Evolutionary conservation across 208 protist genomes (phyloP).

Genomic region (Leishmania amazonensis): DNA sequence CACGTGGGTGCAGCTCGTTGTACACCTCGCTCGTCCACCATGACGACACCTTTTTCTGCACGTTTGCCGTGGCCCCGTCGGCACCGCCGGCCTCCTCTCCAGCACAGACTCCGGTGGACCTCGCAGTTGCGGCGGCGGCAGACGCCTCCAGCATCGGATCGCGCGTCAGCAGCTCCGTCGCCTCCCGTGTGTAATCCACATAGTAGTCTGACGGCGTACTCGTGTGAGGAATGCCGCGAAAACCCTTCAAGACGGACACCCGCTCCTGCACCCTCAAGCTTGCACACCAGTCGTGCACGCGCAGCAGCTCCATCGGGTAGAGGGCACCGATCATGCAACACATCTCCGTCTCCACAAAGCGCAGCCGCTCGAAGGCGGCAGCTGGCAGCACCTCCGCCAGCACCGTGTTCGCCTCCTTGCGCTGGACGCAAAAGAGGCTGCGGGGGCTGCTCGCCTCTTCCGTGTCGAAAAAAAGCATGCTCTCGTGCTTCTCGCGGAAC

Average conservation of each 20-base stretch:
- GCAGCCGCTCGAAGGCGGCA: conserved; percentile 82
- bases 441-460: conserved; percentile 52
- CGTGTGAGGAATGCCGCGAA: conserved; percentile 76
- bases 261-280: conserved; percentile 16
- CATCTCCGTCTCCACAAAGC: conserved; percentile 75
- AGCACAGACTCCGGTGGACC: background rate
- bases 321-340: conserved; percentile 62
- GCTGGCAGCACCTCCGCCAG: conserved; percentile 81
- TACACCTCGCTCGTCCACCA: conserved; percentile 90
- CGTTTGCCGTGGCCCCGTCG: conserved; percentile 38
- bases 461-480: conserved; percentile 75
- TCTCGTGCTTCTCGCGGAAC: conserved; percentile 74
- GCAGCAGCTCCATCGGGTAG: conserved; percentile 68
- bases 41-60: conserved; percentile 88
- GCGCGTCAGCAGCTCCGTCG: conserved; percentile 48
- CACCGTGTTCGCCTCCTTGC: conserved; percentile 80
- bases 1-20: conserved; percentile 88
- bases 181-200: conserved; percentile 81
- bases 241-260: conserved; percentile 49
- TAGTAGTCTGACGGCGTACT: conserved; percentile 50
- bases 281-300: conserved; percentile 40
- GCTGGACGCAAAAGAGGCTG: conserved; percentile 75
- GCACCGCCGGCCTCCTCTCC: conserved; percentile 6
- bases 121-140: background rate
- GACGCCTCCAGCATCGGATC: conserved; percentile 35